phyloP scores from a whole-genome alignment of 176 grass and related monocot genomes.

The Hordeum marinum region DNA sequence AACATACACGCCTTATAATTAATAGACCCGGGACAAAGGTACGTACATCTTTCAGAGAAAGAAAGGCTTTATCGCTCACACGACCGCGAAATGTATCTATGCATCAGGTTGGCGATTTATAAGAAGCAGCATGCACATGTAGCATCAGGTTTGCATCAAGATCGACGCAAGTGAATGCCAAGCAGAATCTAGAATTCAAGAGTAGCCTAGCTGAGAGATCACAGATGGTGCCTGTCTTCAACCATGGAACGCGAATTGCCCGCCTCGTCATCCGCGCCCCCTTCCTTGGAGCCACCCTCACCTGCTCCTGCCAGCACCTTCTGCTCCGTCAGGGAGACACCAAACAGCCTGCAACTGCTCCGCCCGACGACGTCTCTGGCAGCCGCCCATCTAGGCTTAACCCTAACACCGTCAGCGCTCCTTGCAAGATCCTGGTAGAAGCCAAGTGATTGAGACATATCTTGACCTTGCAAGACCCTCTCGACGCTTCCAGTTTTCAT shows the following conservation, averaged over 20 bases:
- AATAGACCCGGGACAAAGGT: no score
- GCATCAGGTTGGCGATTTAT: no score
- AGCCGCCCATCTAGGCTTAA: neutral
- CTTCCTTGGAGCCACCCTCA: slow-evolving; percentile 26
- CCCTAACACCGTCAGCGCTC: neutral
- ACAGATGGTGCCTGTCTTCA: neutral
- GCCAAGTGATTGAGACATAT: slow-evolving; percentile 52
- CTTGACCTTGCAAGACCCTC: slow-evolving; percentile 99
- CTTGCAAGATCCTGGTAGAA: neutral
- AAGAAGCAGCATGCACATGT: neutral
- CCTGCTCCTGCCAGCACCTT: slow-evolving; percentile 39
- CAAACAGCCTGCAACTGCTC: slow-evolving; percentile 70
- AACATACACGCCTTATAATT: no score
- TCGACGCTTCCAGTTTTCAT: slow-evolving; percentile 58
- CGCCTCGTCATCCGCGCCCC: neutral
- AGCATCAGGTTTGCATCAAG: neutral
- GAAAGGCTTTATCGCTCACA: no score
- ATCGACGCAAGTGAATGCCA: neutral
- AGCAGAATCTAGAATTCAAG: neutral
- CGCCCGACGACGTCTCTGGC: neutral
- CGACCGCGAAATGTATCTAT: no score
- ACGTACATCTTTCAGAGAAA: no score
- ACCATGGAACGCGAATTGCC: neutral
- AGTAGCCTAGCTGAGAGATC: neutral
- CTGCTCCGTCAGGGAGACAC: slow-evolving; percentile 69